Percentiles rank a stretch among this genome's conserved stretches.
These are phyloP conservation scores for Hylodesmum podocarpum DNA, from an alignment of 306 rosid species.

Conservation along the genomic window DNA sequence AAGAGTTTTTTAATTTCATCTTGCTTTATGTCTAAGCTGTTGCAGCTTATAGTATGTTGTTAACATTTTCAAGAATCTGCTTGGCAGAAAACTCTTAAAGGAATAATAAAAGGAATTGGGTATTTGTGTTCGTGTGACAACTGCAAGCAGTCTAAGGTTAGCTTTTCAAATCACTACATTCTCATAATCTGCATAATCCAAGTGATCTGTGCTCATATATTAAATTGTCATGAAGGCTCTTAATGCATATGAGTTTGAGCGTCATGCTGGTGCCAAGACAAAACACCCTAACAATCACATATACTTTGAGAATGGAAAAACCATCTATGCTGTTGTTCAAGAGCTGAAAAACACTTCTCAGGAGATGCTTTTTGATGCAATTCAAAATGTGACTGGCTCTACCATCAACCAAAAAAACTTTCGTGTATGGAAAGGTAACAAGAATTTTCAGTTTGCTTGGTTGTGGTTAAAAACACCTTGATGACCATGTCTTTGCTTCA, in stretches of 20 bases:
- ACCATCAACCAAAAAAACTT: slow-evolving; percentile 81
- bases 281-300: slow-evolving; percentile 97
- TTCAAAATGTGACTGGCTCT: slow-evolving; percentile 81
- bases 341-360: slow-evolving; percentile 93
- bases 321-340: slow-evolving; percentile 90
- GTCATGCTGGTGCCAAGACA: slow-evolving; percentile 94
- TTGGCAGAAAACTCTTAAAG: slow-evolving; percentile 71
- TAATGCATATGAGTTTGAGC: slow-evolving; percentile 96
- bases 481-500: slow-evolving; percentile 9
- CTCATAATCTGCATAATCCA: slow-evolving; percentile 16
- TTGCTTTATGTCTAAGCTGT: slow-evolving; percentile 22
- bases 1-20: slow-evolving; percentile 7
- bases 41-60: slow-evolving; percentile 7
- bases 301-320: slow-evolving; percentile 89
- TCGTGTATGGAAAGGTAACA: slow-evolving; percentile 79
- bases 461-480: not conserved
- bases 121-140: slow-evolving; percentile 85
- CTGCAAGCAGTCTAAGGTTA: slow-evolving; percentile 79
- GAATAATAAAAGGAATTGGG: slow-evolving; percentile 85
- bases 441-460: slow-evolving; percentile 18
- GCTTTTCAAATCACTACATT: slow-evolving; percentile 25
- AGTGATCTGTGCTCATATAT: slow-evolving; percentile 33
- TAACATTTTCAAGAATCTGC: slow-evolving; percentile 24
- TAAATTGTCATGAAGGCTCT: slow-evolving; percentile 64
- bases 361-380: slow-evolving; percentile 81